Base-by-base conservation (phyloP, 2,329 filamentous ascomycete genomes). In the Rutstroemia sp. region DNA sequence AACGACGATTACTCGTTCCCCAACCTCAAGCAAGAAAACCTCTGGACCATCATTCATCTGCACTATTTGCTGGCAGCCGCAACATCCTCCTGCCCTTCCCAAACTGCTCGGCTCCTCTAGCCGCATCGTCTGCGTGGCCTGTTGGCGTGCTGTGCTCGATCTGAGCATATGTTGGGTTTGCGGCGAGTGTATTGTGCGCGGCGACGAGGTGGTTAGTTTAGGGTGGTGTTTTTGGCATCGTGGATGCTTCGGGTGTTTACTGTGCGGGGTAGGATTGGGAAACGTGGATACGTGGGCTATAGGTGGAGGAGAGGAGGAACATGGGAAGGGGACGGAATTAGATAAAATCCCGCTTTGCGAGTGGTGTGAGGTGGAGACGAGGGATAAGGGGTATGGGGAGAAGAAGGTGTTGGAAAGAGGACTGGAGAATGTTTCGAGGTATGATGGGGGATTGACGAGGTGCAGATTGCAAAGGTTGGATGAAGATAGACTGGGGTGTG, bases 211-310 rank as follows among this genome's bases (percentile, higher is more conserved):
- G 59, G 77, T 82, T 42, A 81, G 78, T 61, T 71, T 82, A n/a
- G 79, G 79, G 0, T 82, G 77, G 79, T 81, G 78, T 63, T 83
- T 83, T 64, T 83, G 79, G 80, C 80, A 83, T 63, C 71, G 73
- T 41, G 71, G 68, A 0, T 83, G 79, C 65, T 83, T 80, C 66
- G 79, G 79, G 16, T 83, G 79, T 64, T 64, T 83, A 59, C 68
- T 82, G 41, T 82, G 72, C 57, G 77, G 79, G 18, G 74, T 67
- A 56, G 71, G 71, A 2, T 63, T 72, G 19, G 63, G 60, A 42
- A 58, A 60, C 16, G 34, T 56, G 54, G 48, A 8, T 16, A 47
- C 48, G 16, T 60, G 41, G 14, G 47, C 42, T 42, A 14, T 57
- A 37, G 58, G 27, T n/a, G 25, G 34, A 48, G 58, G 27, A 27